phyloP scores from a whole-genome alignment of 306 rosid species.

The Medicago lupulina region DNA sequence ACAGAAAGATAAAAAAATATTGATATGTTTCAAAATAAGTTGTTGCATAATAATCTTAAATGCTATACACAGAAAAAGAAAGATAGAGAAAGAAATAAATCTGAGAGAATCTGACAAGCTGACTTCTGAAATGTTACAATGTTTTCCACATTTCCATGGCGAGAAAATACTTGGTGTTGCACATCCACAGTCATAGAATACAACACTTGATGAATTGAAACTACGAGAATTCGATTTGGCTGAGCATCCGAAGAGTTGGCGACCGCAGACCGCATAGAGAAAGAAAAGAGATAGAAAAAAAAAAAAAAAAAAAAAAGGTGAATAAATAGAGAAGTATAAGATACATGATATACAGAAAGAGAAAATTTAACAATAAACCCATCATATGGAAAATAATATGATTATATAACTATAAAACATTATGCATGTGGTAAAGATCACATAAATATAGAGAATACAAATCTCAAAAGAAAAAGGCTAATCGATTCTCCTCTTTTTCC shows the following conservation, averaged over 20 bases:
- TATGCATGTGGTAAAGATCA: no score
- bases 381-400: no score
- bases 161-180: conserved; percentile 95
- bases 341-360: no score
- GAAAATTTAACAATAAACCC: no score
- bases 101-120: conserved; percentile 94
- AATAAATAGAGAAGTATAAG: conserved; percentile 62
- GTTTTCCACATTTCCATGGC: conserved; percentile 97
- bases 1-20: neutral
- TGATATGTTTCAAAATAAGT: neutral
- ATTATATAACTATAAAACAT: no score
- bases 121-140: conserved; percentile 98
- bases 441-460: neutral
- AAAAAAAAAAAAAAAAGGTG: conserved; percentile 50
- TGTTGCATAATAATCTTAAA: neutral
- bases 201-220: conserved; percentile 94
- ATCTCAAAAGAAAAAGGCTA: conserved; percentile 13
- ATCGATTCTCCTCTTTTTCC: conserved; percentile 9
- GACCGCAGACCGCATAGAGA: conserved; percentile 80
- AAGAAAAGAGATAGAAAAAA: conserved; percentile 67
- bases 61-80: conserved; percentile 46
- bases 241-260: conserved; percentile 74
- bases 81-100: conserved; percentile 60
- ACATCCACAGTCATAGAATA: conserved; percentile 99
- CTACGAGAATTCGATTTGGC: conserved; percentile 98